Percentiles rank a stretch among this genome's conserved stretches.
These are phyloP conservation scores for Metschnikowia sp. DNA, from an alignment of 805 yeast genomes.

Conservation along the genomic window DNA sequence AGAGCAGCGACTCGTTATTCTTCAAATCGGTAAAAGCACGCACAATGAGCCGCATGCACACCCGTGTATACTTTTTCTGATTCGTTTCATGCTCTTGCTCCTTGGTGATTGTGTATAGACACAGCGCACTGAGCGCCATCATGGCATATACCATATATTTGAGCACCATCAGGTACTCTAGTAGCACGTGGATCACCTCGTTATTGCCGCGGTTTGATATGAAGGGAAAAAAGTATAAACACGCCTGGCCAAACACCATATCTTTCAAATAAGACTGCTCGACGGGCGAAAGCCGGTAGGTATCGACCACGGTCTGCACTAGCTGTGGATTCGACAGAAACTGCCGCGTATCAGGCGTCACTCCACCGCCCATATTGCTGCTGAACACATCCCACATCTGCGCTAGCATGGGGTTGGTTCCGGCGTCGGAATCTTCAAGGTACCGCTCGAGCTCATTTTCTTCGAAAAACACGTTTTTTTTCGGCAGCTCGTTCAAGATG, in stretches of 20 bases:
- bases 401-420: slow-evolving; percentile 12
- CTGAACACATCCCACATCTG: slow-evolving; percentile 12
- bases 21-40: slow-evolving; percentile 18
- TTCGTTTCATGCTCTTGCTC: slow-evolving; percentile 13
- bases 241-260: slow-evolving; percentile 9
- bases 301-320: slow-evolving; percentile 11
- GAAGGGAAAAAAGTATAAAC: slow-evolving; percentile 16
- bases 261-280: slow-evolving; percentile 14
- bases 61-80: slow-evolving; percentile 16
- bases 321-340: slow-evolving; percentile 10
- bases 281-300: slow-evolving; percentile 12
- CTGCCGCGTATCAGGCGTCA: not conserved
- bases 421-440: slow-evolving; percentile 11
- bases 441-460: slow-evolving; percentile 16
- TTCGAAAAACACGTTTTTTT: slow-evolving; percentile 14
- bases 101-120: slow-evolving; percentile 12
- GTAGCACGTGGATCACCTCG: slow-evolving; percentile 18
- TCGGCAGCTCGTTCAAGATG: slow-evolving; percentile 15
- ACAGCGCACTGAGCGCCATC: slow-evolving; percentile 18
- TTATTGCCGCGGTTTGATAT: slow-evolving; percentile 11
- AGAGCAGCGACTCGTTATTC: slow-evolving; percentile 15
- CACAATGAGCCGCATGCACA: slow-evolving; percentile 19
- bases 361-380: slow-evolving; percentile 3
- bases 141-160: slow-evolving; percentile 19
- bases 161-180: slow-evolving; percentile 18